These are phyloP conservation scores for Suhomyces bolitotheri DNA, from an alignment of 1,139 yeast species.

Conservation along the genomic window DNA sequence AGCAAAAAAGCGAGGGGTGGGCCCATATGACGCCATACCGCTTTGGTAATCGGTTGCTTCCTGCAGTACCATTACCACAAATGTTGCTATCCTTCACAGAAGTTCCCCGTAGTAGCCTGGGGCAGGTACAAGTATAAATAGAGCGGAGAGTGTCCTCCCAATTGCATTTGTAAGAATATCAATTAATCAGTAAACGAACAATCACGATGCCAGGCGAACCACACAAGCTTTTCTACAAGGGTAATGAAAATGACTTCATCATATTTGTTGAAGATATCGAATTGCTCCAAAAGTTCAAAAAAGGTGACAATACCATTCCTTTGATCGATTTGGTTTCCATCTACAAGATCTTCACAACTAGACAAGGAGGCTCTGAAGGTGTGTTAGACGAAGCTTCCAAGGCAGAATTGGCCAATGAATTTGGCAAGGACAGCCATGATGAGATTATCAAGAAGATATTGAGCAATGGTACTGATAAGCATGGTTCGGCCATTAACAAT, in stretches of 20 bases:
- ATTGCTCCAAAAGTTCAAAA: constrained; percentile 48
- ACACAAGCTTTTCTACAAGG: constrained; percentile 63
- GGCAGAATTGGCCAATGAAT: constrained; percentile 61
- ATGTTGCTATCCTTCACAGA: constrained; percentile 7
- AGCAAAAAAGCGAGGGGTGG: too few relatives aligned
- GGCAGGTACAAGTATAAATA: constrained; percentile 6
- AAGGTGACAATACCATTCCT: constrained; percentile 56
- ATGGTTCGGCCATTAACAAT: constrained; percentile 14
- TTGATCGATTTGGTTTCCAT: constrained; percentile 64
- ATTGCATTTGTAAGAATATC: background rate
- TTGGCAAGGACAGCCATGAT: constrained; percentile 54
- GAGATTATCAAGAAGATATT: constrained; percentile 56
- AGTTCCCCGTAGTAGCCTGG: background rate
- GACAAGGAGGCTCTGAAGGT: constrained; percentile 72
- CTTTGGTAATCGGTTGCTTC: background rate
- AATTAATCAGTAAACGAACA: background rate
- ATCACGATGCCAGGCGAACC: constrained; percentile 13
- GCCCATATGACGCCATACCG: constrained; percentile 11
- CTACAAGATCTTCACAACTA: constrained; percentile 62
- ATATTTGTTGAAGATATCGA: constrained; percentile 61
- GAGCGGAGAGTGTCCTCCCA: background rate
- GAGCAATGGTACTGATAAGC: constrained; percentile 53
- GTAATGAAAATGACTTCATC: constrained; percentile 60
- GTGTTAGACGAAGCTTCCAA: constrained; percentile 73
- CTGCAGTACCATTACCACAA: constrained; percentile 6